phyloP scores from a whole-genome alignment of 1,284 basidiomycete species.

The Mycena sp. region DNA sequence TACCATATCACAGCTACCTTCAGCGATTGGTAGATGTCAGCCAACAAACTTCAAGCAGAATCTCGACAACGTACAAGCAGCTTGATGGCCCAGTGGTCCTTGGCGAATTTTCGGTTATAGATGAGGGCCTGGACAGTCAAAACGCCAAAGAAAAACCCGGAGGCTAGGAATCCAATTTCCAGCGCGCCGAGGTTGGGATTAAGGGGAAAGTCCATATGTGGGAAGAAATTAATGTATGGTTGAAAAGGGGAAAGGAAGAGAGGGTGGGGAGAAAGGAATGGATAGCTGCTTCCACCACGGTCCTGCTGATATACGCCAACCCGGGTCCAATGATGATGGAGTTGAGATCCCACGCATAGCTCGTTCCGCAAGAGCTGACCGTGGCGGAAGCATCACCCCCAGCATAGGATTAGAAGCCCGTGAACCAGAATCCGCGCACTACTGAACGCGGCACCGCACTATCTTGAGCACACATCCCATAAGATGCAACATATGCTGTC shows the following conservation, averaged over 20 bases:
- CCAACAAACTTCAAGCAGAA: background rate
- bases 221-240: background rate
- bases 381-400: too few species aligned
- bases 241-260: conserved; percentile 14
- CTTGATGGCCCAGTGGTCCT: conserved; percentile 21
- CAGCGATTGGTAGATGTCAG: background rate
- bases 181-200: conserved; percentile 28
- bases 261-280: background rate
- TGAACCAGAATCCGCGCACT: too few species aligned
- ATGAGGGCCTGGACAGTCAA: conserved; percentile 28
- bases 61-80: conserved; percentile 7
- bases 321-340: too few species aligned
- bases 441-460: too few species aligned
- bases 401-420: too few species aligned
- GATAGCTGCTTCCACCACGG: too few species aligned
- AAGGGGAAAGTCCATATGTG: conserved; percentile 23
- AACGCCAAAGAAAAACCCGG: conserved; percentile 26
- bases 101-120: conserved; percentile 27
- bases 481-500: too few species aligned
- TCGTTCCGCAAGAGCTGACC: too few species aligned
- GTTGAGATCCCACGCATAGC: too few species aligned
- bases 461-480: too few species aligned
- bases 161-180: conserved; percentile 24
- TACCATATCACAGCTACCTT: conserved; percentile 26
- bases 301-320: too few species aligned